phyloP scores from a whole-genome alignment of 495 filamentous ascomycete species.

The Penicillium cinerascens region DNA sequence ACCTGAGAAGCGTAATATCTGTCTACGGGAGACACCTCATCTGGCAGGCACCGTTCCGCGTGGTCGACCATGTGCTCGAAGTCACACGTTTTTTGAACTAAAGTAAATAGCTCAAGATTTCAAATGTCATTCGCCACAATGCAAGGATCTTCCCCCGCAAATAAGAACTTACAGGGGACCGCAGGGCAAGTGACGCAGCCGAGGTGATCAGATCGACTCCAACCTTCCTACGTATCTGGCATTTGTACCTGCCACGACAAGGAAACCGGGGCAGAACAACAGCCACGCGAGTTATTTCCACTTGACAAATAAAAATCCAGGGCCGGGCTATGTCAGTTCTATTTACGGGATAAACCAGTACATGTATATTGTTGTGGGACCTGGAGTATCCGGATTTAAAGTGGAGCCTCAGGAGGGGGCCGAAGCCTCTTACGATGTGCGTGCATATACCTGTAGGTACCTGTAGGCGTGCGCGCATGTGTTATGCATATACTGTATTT shows the following conservation, averaged over 20 bases:
- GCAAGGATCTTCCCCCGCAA: neutral
- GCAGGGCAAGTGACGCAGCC: no score
- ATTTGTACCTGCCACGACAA: neutral
- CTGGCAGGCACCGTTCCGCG: neutral
- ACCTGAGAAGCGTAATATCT: no score
- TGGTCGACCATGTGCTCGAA: neutral
- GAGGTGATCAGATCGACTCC: neutral
- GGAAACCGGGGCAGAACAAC: neutral
- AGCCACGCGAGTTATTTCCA: no score
- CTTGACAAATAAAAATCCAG: neutral
- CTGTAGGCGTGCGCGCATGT: neutral
- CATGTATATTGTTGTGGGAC: neutral
- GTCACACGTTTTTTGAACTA: neutral
- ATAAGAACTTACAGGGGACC: neutral
- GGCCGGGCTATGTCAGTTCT: no score
- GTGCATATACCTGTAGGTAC: neutral
- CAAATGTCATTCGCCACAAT: neutral
- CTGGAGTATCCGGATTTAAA: neutral
- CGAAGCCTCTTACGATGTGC: neutral
- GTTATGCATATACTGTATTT: neutral
- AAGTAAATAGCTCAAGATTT: neutral
- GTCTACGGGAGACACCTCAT: no score
- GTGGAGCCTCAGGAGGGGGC: no score
- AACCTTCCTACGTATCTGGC: no score
- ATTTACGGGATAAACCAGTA: no score